A percentile compares a stretch with the other conserved stretches of the same genome.
Evolutionary conservation across 352 stramenopile species (phyloP).

Genomic region (Globisporangium nodosum): DNA sequence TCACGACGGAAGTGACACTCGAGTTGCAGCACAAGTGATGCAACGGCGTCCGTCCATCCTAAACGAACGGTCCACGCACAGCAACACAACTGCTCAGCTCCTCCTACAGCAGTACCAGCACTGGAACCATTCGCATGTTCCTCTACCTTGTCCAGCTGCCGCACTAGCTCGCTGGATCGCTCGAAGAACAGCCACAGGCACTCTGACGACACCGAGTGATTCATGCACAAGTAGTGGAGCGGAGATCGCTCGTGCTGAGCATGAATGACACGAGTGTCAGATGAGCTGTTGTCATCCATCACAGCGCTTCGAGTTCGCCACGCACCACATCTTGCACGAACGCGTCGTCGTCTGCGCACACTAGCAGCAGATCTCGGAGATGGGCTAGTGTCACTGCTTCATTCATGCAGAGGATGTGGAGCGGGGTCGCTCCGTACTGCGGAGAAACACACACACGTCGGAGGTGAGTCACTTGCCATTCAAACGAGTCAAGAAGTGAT

Average conservation of each 20-base stretch:
- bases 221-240: conserved; percentile 73
- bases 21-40: conserved; percentile 59
- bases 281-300: background rate
- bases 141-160: conserved; percentile 44
- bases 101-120: background rate
- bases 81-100: background rate
- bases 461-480: background rate
- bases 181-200: conserved; percentile 73
- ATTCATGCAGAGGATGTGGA: conserved; percentile 71
- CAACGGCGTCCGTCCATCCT: conserved; percentile 54
- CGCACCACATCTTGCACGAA: conserved; percentile 38
- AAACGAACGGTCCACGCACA: background rate
- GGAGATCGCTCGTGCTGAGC: conserved; percentile 45
- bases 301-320: background rate
- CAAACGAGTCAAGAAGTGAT: background rate
- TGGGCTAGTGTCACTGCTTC: conserved; percentile 28
- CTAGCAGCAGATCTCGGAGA: conserved; percentile 34
- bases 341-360: conserved; percentile 27
- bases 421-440: conserved; percentile 48
- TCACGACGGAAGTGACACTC: conserved; percentile 37
- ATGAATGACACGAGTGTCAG: background rate
- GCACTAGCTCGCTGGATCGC: conserved; percentile 41
- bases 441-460: background rate
- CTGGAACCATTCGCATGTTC: too few species aligned
- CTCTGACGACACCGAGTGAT: conserved; percentile 40